These are phyloP conservation scores for Talaromyces sp. DNA, from an alignment of 2,329 filamentous ascomycete genomes.

Conservation along the genomic window DNA sequence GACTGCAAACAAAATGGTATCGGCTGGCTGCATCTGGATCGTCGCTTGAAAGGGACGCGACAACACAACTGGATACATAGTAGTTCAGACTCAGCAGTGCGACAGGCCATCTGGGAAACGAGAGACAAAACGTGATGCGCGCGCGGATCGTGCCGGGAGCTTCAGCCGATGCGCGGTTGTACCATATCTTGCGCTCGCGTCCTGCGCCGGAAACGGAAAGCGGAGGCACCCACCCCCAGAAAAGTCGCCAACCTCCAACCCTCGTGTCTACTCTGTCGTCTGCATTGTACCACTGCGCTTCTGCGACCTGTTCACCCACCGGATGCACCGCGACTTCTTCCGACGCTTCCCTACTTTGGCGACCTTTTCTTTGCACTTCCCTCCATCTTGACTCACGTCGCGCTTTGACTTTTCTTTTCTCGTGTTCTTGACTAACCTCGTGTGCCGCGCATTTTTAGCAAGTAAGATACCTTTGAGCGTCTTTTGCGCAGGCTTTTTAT, in stretches of 20 bases:
- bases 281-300: not conserved
- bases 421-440: slow-evolving; percentile 11
- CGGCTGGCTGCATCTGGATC: not conserved
- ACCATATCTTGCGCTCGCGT: not conserved
- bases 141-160: slow-evolving; percentile 9
- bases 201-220: slow-evolving; percentile 10
- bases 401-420: not conserved
- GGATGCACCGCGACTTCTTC: not conserved
- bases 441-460: not conserved
- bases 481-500: slow-evolving; percentile 20
- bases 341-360: not conserved
- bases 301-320: not conserved
- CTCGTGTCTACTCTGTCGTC: not conserved
- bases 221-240: slow-evolving; percentile 9
- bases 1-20: not conserved
- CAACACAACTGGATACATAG: not conserved
- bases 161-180: slow-evolving; percentile 6
- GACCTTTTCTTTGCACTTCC: not conserved
- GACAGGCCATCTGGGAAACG: not conserved
- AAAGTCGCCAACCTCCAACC: not conserved
- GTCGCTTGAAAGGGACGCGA: not conserved
- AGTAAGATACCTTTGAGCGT: slow-evolving; percentile 8
- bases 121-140: not conserved
- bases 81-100: not conserved
- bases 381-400: not conserved